phyloP scores from a whole-genome alignment of 768 basidiomycete genomes.

The Myochromella boudieri region DNA sequence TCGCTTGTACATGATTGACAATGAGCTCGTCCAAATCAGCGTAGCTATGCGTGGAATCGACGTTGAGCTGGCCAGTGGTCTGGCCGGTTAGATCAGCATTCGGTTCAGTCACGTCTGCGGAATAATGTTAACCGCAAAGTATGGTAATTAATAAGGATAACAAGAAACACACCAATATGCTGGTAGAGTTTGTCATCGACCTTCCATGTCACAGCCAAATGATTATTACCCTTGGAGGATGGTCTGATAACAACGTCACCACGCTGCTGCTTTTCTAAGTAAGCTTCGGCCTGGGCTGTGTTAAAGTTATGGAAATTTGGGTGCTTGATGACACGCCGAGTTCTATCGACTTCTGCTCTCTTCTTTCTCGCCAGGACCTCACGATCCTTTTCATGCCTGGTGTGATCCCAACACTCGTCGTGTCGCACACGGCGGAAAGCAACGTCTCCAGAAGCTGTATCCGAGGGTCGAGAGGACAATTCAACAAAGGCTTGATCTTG shows the following conservation, averaged over 20 bases:
- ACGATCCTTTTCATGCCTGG: conserved; percentile 62
- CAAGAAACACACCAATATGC: conserved; percentile 74
- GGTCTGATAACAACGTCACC: conserved; percentile 97
- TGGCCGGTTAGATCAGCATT: conserved; percentile 74
- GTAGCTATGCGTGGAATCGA: conserved; percentile 80
- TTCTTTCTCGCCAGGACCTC: conserved; percentile 82
- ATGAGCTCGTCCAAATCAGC: conserved; percentile 96
- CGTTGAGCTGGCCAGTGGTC: conserved; percentile 61
- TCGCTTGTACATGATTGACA: conserved; percentile 94
- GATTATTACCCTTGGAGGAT: conserved; percentile 90
- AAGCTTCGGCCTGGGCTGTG: conserved; percentile 83
- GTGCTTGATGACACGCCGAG: conserved; percentile 90
- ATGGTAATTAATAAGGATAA: neutral
- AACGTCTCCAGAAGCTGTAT: conserved; percentile 62
- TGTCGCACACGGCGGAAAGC: conserved; percentile 57
- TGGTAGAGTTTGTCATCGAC: conserved; percentile 95
- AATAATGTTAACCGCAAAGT: neutral
- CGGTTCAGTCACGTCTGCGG: conserved; percentile 76
- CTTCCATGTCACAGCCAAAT: conserved; percentile 98
- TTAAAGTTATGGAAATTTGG: conserved; percentile 98
- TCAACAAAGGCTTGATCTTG: conserved; percentile 68
- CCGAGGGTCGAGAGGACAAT: conserved; percentile 67
- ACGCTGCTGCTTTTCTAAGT: conserved; percentile 85
- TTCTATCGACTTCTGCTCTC: conserved; percentile 75
- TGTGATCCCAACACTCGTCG: conserved; percentile 66